Evolutionary conservation across 2,329 filamentous ascomycete genomes (phyloP).

Genomic region (Dryadomyces quercus-mongolicae): DNA sequence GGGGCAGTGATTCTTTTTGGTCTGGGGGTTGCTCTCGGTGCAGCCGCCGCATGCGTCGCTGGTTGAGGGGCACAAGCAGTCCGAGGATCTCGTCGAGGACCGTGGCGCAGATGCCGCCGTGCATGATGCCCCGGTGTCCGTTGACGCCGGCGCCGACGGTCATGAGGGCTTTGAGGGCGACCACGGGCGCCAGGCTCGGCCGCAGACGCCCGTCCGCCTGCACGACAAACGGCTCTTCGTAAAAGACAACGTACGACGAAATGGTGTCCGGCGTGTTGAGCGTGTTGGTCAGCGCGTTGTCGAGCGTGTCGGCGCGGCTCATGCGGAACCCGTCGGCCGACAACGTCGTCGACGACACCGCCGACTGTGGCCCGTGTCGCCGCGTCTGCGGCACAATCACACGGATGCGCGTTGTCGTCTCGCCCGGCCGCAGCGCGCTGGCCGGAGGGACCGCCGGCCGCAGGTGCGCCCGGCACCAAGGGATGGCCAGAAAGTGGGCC

Average conservation of each 20-base stretch:
- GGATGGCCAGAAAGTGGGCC: slow-evolving; percentile 23
- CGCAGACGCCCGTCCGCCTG: not conserved
- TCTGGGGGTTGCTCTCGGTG: not conserved
- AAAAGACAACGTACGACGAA: slow-evolving; percentile 28
- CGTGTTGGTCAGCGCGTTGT: slow-evolving; percentile 29
- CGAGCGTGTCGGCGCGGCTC: slow-evolving; percentile 1
- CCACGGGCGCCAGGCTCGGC: slow-evolving; percentile 8
- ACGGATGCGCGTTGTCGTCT: slow-evolving; percentile 17
- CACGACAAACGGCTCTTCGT: slow-evolving; percentile 19
- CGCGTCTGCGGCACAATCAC: slow-evolving; percentile 23
- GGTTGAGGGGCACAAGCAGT: slow-evolving; percentile 31
- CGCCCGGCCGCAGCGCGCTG: not conserved
- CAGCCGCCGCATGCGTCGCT: slow-evolving; percentile 3
- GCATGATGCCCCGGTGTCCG: slow-evolving; percentile 37
- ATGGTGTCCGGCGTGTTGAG: slow-evolving; percentile 39
- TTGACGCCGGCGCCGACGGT: slow-evolving; percentile 38
- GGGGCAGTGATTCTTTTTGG: not conserved
- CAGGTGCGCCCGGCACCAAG: slow-evolving; percentile 36
- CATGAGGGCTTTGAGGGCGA: slow-evolving; percentile 21
- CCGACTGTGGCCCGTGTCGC: slow-evolving; percentile 21
- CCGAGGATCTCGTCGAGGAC: slow-evolving; percentile 49
- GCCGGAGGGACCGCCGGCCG: slow-evolving; percentile 17
- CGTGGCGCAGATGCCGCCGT: slow-evolving; percentile 45
- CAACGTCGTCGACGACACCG: not conserved
- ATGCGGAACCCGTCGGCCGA: not conserved